These are phyloP conservation scores for Begonia masoniana DNA, from an alignment of 306 rosid species.

Conservation along the genomic window DNA sequence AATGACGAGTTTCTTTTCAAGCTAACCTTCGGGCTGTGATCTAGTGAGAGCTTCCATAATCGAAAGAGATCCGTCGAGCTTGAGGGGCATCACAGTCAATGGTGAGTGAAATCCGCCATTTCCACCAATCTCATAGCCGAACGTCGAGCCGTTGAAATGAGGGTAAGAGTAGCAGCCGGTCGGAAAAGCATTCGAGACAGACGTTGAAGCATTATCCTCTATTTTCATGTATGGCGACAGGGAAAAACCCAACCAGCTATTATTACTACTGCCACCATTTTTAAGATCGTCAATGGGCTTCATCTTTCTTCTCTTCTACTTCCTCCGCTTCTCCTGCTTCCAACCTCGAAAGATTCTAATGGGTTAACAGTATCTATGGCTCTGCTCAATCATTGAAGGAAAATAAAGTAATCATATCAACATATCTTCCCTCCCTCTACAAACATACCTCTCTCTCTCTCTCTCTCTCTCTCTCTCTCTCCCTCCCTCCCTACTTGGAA, in stretches of 20 bases:
- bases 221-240: slow-evolving; percentile 86
- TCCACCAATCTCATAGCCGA: slow-evolving; percentile 35
- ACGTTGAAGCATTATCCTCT: slow-evolving; percentile 27
- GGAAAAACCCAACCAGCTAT: slow-evolving; percentile 77
- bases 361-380: background rate
- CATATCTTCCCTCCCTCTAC: no score
- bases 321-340: background rate
- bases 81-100: slow-evolving; percentile 66
- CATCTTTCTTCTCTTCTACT: slow-evolving; percentile 23
- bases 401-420: background rate
- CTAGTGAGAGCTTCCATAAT: slow-evolving; percentile 75
- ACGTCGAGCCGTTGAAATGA: slow-evolving; percentile 24
- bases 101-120: slow-evolving; percentile 39
- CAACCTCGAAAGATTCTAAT: background rate
- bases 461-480: slow-evolving; percentile 1
- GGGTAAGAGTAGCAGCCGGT: slow-evolving; percentile 29
- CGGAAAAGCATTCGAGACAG: slow-evolving; percentile 23
- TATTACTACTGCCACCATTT: slow-evolving; percentile 14
- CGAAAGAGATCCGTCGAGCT: slow-evolving; percentile 82
- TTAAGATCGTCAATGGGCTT: slow-evolving; percentile 40
- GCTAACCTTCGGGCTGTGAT: slow-evolving; percentile 51
- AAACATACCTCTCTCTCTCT: background rate
- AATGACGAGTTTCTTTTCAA: no score
- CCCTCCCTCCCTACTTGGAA: slow-evolving; percentile 7
- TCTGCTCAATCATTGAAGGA: slow-evolving; percentile 10